These are phyloP conservation scores for Alopecurus myosuroides DNA, from an alignment of 176 grass and related monocot species.

Conservation along the genomic window DNA sequence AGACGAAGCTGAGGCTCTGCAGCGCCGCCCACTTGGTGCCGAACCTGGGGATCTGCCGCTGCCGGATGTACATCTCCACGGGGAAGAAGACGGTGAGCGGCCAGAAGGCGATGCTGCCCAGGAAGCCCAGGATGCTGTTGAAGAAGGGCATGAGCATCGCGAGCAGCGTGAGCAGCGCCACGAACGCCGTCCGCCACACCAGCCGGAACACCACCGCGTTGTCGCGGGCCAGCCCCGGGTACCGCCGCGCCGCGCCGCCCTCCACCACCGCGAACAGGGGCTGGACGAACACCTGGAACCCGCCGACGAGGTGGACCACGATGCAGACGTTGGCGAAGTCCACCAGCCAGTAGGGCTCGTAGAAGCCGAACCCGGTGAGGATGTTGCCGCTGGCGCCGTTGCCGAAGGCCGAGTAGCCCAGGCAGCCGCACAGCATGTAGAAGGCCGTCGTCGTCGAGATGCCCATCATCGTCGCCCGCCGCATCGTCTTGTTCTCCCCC, in stretches of 20 bases:
- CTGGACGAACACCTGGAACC: constrained; percentile 78
- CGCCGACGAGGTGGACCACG: constrained; percentile 75
- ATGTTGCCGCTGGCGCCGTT: constrained; percentile 71
- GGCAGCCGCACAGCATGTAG: constrained; percentile 79
- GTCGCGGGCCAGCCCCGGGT: constrained; percentile 4
- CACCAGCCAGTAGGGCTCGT: constrained; percentile 86
- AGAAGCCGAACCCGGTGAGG: constrained; percentile 84
- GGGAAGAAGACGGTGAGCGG: constrained; percentile 90
- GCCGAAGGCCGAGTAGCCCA: constrained; percentile 76
- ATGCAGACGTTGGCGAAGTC: constrained; percentile 75
- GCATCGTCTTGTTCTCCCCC: constrained; percentile 66
- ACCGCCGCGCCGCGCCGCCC: not conserved
- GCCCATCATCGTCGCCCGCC: constrained; percentile 46
- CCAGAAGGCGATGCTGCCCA: constrained; percentile 85
- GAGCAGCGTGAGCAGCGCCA: constrained; percentile 49
- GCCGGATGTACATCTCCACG: constrained; percentile 77
- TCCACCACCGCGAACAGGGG: constrained; percentile 69
- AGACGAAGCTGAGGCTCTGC: constrained; percentile 72
- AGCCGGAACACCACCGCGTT: constrained; percentile 29
- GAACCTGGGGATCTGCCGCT: constrained; percentile 22
- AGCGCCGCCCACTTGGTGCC: constrained; percentile 48
- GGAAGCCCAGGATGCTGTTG: constrained; percentile 76
- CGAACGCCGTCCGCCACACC: constrained; percentile 61
- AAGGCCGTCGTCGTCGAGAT: constrained; percentile 64
- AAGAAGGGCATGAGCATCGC: constrained; percentile 84